Base-by-base conservation (phyloP, 1,284 basidiomycete genomes). In the Papiliotrema flavescens region DNA sequence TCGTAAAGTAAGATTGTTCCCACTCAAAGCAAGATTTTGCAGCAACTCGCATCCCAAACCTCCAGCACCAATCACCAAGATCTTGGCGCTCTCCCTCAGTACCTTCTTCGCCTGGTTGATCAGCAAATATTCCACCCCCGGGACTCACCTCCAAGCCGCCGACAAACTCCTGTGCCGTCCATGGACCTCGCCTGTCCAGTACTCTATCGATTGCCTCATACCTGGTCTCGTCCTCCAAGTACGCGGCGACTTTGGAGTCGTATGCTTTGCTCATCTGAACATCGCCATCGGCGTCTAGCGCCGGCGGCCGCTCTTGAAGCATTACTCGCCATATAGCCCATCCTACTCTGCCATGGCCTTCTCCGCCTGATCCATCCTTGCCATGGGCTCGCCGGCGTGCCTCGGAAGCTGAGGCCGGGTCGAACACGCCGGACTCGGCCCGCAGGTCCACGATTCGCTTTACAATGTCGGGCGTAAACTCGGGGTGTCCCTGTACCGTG, bases 31-130 rank as follows among this genome's bases (percentile, higher is more conserved):
- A 47, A 96, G 83, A 76, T 96, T 94, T 60, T 91, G 88, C 36
- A 96, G 81, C 66, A 96, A 95, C 80, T 96, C 92, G 78, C 93
- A 97, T 28, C 93, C 93, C 44, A 97, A 79, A 49, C 93, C 93
- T 42, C 93, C 94, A 26, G 93, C 94, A 43, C 93, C 96, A 64
- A 99, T 98, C 61, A 98, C 95, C 45, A 98, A 84, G 63, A 98
- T 87, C 80, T 96, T 97, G 76, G 87, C 88, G 63, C 88, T 79
- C 47, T 84, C 83, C 51, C 90, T 80, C 15, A 99, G 80, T 67
- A 97, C 96, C 51, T 84, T 79, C 74, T 96, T 96, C 42, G 92
- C 89, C 88, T 95, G 62, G 55, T 20, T 11, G 5, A 23, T 35
- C 14, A 15, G 40, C 15, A 15, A 37, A 13, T 44, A 9, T 53